phyloP scores from a whole-genome alignment of 1,284 basidiomycete genomes.

The Moesziomyces aphidis region DNA sequence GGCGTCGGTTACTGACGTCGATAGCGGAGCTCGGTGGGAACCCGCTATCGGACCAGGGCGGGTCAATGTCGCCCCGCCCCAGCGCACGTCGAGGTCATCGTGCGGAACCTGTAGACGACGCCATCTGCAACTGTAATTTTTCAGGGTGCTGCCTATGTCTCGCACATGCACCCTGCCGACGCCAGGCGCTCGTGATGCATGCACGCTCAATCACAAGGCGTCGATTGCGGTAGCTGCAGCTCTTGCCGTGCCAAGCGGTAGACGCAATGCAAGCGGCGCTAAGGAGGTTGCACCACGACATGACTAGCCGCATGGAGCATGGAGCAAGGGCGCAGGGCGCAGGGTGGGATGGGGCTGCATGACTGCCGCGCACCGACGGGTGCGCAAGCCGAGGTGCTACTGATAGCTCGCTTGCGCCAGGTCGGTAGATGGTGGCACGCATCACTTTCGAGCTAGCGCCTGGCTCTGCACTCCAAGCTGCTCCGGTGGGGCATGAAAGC shows the following conservation, averaged over 20 bases:
- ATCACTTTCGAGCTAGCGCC: background rate
- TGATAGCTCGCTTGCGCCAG: background rate
- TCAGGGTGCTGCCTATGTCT: background rate
- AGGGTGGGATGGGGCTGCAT: background rate
- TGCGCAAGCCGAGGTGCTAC: background rate
- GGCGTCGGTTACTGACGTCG: background rate
- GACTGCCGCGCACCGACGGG: background rate
- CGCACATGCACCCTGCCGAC: background rate
- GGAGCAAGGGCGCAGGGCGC: background rate
- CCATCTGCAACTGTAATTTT: background rate
- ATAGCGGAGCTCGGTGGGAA: background rate
- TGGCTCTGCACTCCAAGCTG: background rate
- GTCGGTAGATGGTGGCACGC: background rate
- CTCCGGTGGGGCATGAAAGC: too few relatives aligned
- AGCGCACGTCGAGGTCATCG: background rate
- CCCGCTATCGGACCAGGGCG: too few relatives aligned
- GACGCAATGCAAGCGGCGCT: background rate
- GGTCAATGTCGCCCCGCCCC: background rate
- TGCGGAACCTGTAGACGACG: background rate
- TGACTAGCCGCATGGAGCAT: background rate
- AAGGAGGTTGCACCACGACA: background rate
- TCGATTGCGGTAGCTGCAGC: background rate
- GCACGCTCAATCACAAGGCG: background rate
- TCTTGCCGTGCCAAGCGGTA: background rate
- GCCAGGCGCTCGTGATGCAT: background rate